Conservation (phyloP, 108 stramenopile species). For the Cyclotella choctawhatcheeana region DNA sequence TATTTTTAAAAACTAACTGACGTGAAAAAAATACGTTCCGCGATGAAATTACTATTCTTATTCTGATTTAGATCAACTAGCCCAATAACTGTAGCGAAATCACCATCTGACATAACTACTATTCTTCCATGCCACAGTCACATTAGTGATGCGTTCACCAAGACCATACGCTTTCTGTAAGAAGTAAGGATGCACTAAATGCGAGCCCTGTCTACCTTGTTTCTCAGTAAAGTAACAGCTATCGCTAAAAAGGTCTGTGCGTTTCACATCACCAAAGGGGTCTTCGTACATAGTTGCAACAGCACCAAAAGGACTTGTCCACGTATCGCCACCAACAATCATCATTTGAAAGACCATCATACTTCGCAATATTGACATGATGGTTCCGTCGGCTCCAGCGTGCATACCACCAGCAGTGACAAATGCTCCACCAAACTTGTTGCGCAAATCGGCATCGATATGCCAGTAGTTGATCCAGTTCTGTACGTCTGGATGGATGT, state of each 20-base stretch:
- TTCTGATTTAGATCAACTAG: not conserved
- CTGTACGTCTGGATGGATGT: conserved; percentile 48
- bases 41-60: too few species aligned
- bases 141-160: conserved; percentile 39
- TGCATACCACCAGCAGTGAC: conserved; percentile 54
- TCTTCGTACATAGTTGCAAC: conserved; percentile 52
- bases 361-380: conserved; percentile 35
- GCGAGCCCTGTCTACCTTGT: conserved; percentile 20
- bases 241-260: conserved; percentile 23
- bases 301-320: conserved; percentile 51
- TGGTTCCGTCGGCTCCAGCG: conserved; percentile 47
- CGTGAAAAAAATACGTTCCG: too few species aligned
- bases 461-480: conserved; percentile 55
- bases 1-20: not conserved
- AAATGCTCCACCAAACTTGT: conserved; percentile 54
- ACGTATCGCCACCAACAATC: conserved; percentile 48
- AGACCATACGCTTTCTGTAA: conserved; percentile 43
- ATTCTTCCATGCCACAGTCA: conserved; percentile 42
- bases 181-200: conserved; percentile 46
- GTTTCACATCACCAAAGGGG: conserved; percentile 39
- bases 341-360: conserved; percentile 59
- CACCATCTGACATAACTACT: conserved; percentile 37
- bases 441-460: conserved; percentile 44
- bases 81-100: too few species aligned
- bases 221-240: conserved; percentile 41